Base-by-base conservation (phyloP, 2,329 filamentous ascomycete species). In the Reticulascus tulasneorum region DNA sequence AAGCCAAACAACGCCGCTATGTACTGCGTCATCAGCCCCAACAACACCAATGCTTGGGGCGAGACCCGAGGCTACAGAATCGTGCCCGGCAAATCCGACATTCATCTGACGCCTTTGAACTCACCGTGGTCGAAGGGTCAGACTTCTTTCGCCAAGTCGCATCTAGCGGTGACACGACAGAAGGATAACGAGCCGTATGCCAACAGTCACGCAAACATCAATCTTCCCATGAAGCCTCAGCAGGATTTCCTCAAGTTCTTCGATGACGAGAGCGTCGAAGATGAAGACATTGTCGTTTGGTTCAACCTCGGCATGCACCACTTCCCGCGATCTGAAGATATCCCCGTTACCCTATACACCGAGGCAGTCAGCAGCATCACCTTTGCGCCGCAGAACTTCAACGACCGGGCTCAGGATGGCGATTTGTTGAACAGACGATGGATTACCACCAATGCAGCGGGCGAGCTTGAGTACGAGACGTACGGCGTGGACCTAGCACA, bases 41-140 rank as follows among this genome's bases (percentile, higher is more conserved):
- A 67, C 25, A 48, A 53, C 5, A 61, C 52, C 4, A 76, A 75
- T 44, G 50, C 53, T n/a, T 73, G 60, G 36, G 70, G 70, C 23
- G 66, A 72, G 48, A 62, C 97, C 73, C 93, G 91, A 17, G 91
- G 91, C 47, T 93, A 85, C 57, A 94, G 86, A 51, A 97, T 97
- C 73, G 97, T 98, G 90, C 93, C 93, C 23, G 93, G 93, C 55
- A 97, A 97, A 74, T 91, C 97, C 61, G 97, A 98, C 73, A 52
- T 57, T 7, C 66, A 72, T 42, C 53, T 74, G 16, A 69, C 67
- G 0, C 55, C 67, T 16, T 37, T 59, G 10, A 60, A 72, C 39
- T 69, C 66, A 6, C 62, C 61, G 5, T 62, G 57, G 19, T 52
- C 64, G 6, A 54, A 55, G 11, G 60, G 65, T 20, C 56, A 66